These are phyloP conservation scores for Neophaeococcomyces aloes DNA, from an alignment of 2,329 filamentous ascomycete genomes.

Conservation along the genomic window DNA sequence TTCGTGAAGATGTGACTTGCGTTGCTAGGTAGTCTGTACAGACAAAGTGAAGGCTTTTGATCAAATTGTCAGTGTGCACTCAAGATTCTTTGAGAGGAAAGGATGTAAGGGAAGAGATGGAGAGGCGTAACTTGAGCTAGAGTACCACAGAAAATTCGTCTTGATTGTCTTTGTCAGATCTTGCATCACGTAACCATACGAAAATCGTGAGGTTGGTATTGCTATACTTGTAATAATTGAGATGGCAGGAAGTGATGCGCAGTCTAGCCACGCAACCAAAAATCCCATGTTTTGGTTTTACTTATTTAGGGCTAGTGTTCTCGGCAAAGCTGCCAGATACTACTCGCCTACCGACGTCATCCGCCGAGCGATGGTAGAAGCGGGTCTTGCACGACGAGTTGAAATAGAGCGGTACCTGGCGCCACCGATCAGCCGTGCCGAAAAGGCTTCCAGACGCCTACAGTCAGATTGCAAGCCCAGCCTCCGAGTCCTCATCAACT, in stretches of 20 bases:
- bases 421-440: background rate
- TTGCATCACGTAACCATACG: slow-evolving; percentile 9
- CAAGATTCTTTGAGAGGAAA: slow-evolving; percentile 16
- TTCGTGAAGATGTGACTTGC: background rate
- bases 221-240: slow-evolving; percentile 6
- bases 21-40: background rate
- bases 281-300: background rate
- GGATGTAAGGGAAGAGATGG: slow-evolving; percentile 24
- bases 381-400: background rate
- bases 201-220: slow-evolving; percentile 21
- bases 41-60: slow-evolving; percentile 8
- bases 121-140: slow-evolving; percentile 30
- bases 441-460: background rate
- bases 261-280: background rate
- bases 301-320: background rate
- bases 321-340: background rate
- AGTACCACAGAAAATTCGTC: slow-evolving; percentile 5
- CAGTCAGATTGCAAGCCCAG: too few species aligned
- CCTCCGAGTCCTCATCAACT: too few species aligned
- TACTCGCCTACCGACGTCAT: background rate
- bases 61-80: slow-evolving; percentile 8
- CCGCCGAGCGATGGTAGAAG: background rate
- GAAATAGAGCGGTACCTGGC: background rate
- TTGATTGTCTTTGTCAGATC: background rate
- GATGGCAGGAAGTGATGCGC: slow-evolving; percentile 7